A percentile compares a stretch with the other conserved stretches of the same genome.
These are phyloP conservation scores for Pseudogymnoascus sp. DNA, from an alignment of 2,329 filamentous ascomycete genomes.

Conservation along the genomic window DNA sequence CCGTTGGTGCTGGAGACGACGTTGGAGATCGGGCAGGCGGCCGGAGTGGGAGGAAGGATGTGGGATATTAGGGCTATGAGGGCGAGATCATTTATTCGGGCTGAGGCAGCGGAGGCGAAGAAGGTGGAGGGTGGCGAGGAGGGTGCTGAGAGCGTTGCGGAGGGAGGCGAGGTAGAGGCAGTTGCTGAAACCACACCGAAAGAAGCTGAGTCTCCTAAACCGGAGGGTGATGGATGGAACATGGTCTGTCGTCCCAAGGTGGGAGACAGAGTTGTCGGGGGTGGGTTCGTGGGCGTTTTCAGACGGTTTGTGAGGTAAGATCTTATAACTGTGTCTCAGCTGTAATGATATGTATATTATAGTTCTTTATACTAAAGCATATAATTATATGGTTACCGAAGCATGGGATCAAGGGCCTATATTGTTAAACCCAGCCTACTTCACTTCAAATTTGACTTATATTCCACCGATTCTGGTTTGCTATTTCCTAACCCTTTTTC, in stretches of 20 bases:
- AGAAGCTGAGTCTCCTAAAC: not conserved
- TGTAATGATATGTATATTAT: not conserved
- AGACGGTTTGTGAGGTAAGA: not conserved
- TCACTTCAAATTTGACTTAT: not conserved
- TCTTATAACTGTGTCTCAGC: not conserved
- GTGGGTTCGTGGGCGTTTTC: slow-evolving; percentile 44
- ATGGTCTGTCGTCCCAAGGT: slow-evolving; percentile 48
- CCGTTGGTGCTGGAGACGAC: slow-evolving; percentile 51
- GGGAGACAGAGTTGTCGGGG: slow-evolving; percentile 38
- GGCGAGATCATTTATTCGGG: slow-evolving; percentile 23
- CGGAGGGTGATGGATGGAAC: slow-evolving; percentile 29
- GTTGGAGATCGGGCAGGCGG: slow-evolving; percentile 50
- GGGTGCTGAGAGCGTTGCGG: not conserved
- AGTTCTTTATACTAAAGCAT: not conserved
- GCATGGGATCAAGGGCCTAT: not conserved
- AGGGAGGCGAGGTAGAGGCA: not conserved
- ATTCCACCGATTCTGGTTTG: not conserved
- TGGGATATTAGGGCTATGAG: slow-evolving; percentile 55
- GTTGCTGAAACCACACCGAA: not conserved
- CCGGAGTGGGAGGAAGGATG: slow-evolving; percentile 44
- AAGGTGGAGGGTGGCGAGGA: not conserved
- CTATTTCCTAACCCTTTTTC: not conserved
- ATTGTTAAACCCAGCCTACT: not conserved
- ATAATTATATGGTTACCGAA: not conserved
- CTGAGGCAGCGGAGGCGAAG: slow-evolving; percentile 2